Evolutionary conservation across 2,329 filamentous ascomycete genomes (phyloP).

Genomic region (Penicillium sp.): DNA sequence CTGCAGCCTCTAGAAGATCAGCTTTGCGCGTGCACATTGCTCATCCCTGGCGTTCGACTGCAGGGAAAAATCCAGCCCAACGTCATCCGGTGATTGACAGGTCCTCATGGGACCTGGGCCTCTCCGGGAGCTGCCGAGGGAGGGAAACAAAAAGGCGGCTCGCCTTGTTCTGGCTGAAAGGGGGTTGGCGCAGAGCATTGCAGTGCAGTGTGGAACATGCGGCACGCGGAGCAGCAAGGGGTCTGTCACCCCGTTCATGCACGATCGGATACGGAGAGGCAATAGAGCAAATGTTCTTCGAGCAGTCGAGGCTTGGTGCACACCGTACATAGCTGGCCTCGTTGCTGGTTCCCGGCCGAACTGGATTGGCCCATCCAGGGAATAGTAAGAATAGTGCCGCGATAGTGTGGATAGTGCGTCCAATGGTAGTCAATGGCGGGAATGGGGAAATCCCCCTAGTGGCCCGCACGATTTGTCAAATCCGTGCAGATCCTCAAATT

Average conservation of each 20-base stretch:
- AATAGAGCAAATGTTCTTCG: conserved; percentile 22
- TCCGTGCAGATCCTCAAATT: conserved; percentile 19
- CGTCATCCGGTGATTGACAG: conserved; percentile 20
- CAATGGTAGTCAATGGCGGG: conserved; percentile 2
- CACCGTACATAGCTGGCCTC: neutral
- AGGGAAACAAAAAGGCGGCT: conserved; percentile 15
- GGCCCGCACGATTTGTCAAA: conserved; percentile 13
- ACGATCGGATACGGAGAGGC: conserved; percentile 22
- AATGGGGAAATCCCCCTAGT: conserved; percentile 5
- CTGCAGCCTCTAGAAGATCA: conserved; percentile 30
- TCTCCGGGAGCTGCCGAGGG: conserved; percentile 13
- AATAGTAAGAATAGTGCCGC: conserved; percentile 1
- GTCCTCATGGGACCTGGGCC: conserved; percentile 4
- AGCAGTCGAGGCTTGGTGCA: conserved; percentile 1
- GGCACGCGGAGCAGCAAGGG: conserved; percentile 40
- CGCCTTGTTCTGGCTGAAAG: neutral
- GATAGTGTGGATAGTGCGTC: conserved; percentile 3
- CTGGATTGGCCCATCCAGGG: neutral
- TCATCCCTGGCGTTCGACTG: conserved; percentile 25
- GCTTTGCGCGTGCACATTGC: conserved; percentile 22
- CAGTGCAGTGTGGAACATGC: conserved; percentile 32
- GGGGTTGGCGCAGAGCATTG: conserved; percentile 7
- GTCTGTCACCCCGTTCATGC: conserved; percentile 31
- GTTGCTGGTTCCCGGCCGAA: neutral
- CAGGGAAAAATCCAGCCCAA: conserved; percentile 22